Evolutionary conservation across 306 rosid genomes (phyloP), one percentile per base, ranked within the genome.

Genomic region (Fragaria iinumae): DNA sequence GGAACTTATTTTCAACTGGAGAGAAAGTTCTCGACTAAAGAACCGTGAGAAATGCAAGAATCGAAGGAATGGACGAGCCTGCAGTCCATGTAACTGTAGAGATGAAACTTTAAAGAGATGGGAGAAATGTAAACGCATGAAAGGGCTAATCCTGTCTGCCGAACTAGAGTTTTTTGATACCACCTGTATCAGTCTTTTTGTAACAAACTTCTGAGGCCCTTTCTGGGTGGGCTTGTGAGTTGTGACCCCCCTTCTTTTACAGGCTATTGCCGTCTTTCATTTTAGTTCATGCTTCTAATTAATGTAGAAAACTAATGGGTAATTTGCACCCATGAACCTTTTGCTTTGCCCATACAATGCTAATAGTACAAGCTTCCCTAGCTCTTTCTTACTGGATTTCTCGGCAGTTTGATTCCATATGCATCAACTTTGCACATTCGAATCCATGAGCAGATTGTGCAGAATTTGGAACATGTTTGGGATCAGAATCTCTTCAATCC

Each of bases 1-100:
- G 96, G 98, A 92, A 91, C 81, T 21, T 92, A 60, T 92, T 92
- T 77, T 86, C 99, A 25, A 89, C 97, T 1, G 98, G 98, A 53
- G 97, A 95, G 87, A 92, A 86, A 85, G 11, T 96, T 74, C 81
- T 92, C 12, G 96, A 96, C 82, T 87, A 77, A 80, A 72, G 73
- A 67, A 78, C 59, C 17, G 77, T 73, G 47, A 53, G 65, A 77
- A 53, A 43, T 67, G 71, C 60, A 18, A 87, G 69, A 66, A 52
- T 50, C 72, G 11, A 41, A 71, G 76, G 76, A 34, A 84, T 62
- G 65, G 68, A 52, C 69, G 60, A 75, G 78, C 49, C n/a, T 25
- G 69, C 44, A 64, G 65, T 64, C 65, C 69, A 53, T 65, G 60
- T 45, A 71, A 17, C 13, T 18, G 62, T 60, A 76, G 67, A 27